phyloP scores from a whole-genome alignment of 495 filamentous ascomycete genomes.

The Penicillium pancosmium region DNA sequence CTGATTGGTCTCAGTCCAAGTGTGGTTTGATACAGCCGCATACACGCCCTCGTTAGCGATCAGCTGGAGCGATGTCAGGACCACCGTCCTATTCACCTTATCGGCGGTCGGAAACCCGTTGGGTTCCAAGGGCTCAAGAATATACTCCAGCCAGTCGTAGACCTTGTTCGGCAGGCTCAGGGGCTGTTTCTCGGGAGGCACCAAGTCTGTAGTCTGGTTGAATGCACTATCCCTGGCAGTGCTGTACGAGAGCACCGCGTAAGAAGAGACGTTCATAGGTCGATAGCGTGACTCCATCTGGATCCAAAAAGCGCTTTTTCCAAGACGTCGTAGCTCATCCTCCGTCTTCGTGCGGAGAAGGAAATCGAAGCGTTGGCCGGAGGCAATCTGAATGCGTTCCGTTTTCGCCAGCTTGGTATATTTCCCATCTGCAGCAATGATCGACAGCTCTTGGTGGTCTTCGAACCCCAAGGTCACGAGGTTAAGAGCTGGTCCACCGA shows the following conservation, averaged over 20 bases:
- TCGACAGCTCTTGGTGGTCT: neutral
- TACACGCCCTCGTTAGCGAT: neutral
- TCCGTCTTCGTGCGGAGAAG: conserved; percentile 2
- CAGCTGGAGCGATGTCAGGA: neutral
- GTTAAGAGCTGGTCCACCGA: neutral
- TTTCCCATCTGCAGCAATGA: neutral
- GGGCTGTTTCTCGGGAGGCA: neutral
- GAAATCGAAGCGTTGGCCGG: conserved; percentile 4
- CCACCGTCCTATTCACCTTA: neutral
- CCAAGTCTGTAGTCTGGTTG: no score
- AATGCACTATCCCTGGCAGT: neutral
- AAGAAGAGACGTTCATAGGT: neutral
- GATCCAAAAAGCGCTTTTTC: neutral
- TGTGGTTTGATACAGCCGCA: neutral
- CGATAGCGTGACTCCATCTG: neutral
- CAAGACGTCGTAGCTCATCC: neutral
- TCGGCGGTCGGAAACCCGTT: neutral
- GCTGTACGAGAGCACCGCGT: neutral
- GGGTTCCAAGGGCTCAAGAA: neutral
- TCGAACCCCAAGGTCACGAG: neutral
- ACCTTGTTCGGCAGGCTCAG: neutral
- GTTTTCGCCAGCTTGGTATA: neutral
- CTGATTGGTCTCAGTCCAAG: neutral
- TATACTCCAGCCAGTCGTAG: neutral
- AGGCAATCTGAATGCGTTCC: conserved; percentile 5